Base-by-base conservation (phyloP, 805 yeast species). In the Saccharomycopsis fodiens region DNA sequence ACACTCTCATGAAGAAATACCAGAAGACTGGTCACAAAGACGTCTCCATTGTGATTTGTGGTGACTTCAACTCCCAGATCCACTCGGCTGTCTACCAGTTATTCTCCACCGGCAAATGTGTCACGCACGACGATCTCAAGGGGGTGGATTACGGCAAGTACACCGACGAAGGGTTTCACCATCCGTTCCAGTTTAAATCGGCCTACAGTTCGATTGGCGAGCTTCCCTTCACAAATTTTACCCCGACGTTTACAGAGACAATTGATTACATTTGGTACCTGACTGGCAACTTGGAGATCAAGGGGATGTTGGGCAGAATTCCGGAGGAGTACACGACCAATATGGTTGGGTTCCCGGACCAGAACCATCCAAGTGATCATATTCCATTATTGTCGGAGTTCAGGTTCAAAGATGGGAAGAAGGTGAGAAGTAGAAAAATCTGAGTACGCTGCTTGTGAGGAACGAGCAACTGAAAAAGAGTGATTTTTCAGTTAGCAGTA, bases 201-300 rank as follows among this genome's bases (percentile, higher is more conserved):
- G 85, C 96, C 3, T 93, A 93, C 61, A 79, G 82, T 35, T 72
- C 76, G 52, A 76, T 89, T 58, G 89, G 89, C 21, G 97, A 93
- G 63, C 72, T 93, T 50, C 95, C 96, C 38, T 91, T 91, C 62
- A 91, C 99, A 4, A 93, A 93, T 64, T 82, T 81, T 64, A 82
- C 97, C 0, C 98, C 99, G 22, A 79, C 83, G 30, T 93, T 93
- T 65, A 87, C 94, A 1, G 88, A 87, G 58, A 89, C 82, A 35
- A 86, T 93, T 65, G 99, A 93, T 67, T 93, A 93, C 61, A 81
- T 93, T 48, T 94, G 97, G 96, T 88, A 85, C 64, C 78, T 96
- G 2, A 84, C 95, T 6, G 72, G 79, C 12, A 70, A 79, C n/a
- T 69, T 93, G 51, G 76, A 81, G 46, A 95, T 93, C 6, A 79